Base-by-base conservation (phyloP, 2,329 filamentous ascomycete genomes). In the Ophiostoma ulmi region DNA sequence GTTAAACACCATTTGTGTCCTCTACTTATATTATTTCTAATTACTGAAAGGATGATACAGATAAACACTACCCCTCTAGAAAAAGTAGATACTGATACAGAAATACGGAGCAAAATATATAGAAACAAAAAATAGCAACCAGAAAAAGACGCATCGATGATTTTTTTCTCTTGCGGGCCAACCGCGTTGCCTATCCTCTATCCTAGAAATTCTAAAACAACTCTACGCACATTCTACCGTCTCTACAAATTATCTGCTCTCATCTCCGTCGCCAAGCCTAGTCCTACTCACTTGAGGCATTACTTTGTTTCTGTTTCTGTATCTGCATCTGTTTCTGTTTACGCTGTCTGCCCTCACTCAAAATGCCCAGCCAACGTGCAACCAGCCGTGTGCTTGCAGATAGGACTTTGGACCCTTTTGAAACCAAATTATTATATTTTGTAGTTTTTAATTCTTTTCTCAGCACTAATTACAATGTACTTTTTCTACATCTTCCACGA, bases 191-290 rank as follows among this genome's bases (percentile, higher is more conserved):
- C 44, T 17, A 48, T n/a, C n/a, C 44, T 48, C 44, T 48, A 5
- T 20, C 6, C 5, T 48, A 17, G n/a, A 8, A 20, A 48, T 48
- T 20, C 44, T 48, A 48, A 17, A 13, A 3, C 44, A 6, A 14
- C 22, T 58, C 52, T 55, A 55, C 20, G 7, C 20, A 22, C 20
- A 8, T 55, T 8, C 48, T 55, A 17, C 44, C 20, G 44, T 20
- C 44, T 48, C 44, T 48, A 5, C 44, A 1, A 8, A 1, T 2
- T 8, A 39, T 41, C 39, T 48, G 14, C 20, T 20, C 44, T 14
- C 52, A 58, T 58, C 52, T 58, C 52, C 52, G 22, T 58, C 52
- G 52, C 52, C 52, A 58, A 58, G 52, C 44, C 44, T 17, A 48
- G 8, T 44, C 10, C 39, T 48, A 48, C 44, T 44, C 31, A 39